A percentile compares a stretch with the other conserved stretches of the same genome.
phyloP scores from a whole-genome alignment of 2,329 filamentous ascomycete species.

The Fusarium verticillioides region DNA sequence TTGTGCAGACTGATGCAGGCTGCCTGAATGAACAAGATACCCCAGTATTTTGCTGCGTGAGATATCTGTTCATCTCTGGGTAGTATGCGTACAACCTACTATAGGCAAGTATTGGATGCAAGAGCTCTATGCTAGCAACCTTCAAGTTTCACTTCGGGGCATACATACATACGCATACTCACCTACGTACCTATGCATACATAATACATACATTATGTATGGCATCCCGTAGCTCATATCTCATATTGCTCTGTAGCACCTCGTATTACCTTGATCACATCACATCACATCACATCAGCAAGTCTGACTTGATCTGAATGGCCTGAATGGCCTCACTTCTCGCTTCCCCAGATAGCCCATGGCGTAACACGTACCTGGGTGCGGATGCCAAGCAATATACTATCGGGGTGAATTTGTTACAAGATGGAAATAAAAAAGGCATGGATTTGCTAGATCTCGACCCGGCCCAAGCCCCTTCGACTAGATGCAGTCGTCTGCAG shows the following conservation, averaged over 20 bases:
- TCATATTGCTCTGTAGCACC: conserved; percentile 18
- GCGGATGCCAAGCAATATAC: conserved; percentile 14
- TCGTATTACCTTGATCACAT: conserved; percentile 20
- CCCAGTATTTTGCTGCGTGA: not conserved
- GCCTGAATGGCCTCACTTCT: conserved; percentile 21
- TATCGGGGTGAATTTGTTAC: not conserved
- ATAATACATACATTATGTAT: conserved; percentile 7
- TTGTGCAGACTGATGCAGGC: conserved; percentile 24
- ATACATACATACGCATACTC: not conserved
- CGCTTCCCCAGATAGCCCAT: not conserved
- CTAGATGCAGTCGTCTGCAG: conserved; percentile 33
- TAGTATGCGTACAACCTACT: not conserved
- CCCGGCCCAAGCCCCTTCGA: conserved; percentile 21
- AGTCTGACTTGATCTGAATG: conserved; percentile 10
- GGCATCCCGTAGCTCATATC: conserved; percentile 16
- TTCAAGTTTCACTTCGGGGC: conserved; percentile 7
- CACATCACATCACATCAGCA: conserved; percentile 25
- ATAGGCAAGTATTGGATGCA: not conserved
- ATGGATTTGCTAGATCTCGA: conserved; percentile 35
- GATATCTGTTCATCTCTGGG: not conserved
- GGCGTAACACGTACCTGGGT: conserved; percentile 12
- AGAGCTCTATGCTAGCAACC: not conserved
- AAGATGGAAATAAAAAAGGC: not conserved
- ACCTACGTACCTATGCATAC: not conserved
- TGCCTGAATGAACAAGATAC: conserved; percentile 27